These are phyloP conservation scores for Trametes cubensis DNA, from an alignment of 768 basidiomycete species.

Conservation along the genomic window DNA sequence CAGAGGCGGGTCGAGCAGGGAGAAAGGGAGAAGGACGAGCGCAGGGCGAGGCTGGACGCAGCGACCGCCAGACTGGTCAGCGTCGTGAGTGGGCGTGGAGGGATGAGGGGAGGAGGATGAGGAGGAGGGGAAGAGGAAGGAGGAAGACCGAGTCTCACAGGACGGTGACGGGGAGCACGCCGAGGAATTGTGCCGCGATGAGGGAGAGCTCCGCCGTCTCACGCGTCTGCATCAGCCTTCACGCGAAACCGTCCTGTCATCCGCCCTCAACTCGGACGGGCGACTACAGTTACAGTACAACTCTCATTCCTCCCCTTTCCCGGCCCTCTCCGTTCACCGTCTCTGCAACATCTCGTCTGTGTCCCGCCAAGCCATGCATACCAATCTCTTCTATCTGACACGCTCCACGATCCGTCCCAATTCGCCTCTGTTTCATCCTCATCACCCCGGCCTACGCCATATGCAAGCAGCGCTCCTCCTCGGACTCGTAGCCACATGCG, in stretches of 20 bases:
- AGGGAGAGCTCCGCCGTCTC: constrained; percentile 7
- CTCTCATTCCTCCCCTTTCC: constrained; percentile 5
- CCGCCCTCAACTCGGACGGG: neutral
- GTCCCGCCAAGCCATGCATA: neutral
- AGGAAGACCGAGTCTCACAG: constrained; percentile 2
- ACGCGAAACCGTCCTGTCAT: constrained; percentile 15
- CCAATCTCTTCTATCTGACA: neutral
- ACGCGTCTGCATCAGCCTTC: constrained; percentile 12
- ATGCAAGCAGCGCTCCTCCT: too few species aligned
- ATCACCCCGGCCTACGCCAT: constrained; percentile 1
- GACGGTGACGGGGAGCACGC: constrained; percentile 21
- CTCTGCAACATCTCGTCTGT: neutral
- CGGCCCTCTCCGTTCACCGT: neutral
- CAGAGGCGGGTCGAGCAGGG: neutral
- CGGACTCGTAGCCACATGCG: neutral
- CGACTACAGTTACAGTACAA: neutral
- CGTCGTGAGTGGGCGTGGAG: neutral
- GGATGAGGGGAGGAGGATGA: neutral
- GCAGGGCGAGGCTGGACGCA: constrained; percentile 2
- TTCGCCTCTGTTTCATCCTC: neutral
- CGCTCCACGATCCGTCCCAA: neutral
- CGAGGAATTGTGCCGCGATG: constrained; percentile 12
- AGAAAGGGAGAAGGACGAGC: neutral
- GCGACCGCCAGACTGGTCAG: neutral
- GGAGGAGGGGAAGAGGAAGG: constrained; percentile 3